Evolutionary conservation across 192 early-diverging fungal genomes (phyloP).

Genomic region (Diversispora epigaea): DNA sequence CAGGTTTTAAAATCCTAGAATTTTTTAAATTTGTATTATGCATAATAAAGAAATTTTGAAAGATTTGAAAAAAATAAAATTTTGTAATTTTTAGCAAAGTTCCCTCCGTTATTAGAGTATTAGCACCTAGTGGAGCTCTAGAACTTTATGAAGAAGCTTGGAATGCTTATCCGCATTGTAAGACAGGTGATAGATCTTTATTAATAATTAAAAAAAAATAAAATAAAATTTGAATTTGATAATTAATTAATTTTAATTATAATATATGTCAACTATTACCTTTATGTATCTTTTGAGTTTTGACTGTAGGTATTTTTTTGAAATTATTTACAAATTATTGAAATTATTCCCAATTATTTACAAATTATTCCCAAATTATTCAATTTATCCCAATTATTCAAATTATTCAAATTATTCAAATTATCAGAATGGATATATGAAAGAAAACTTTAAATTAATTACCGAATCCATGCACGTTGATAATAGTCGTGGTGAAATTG

Average conservation of each 20-base stretch:
- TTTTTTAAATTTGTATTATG: background rate
- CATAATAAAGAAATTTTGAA: background rate
- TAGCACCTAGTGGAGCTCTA: constrained; percentile 65
- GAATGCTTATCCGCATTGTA: constrained; percentile 75
- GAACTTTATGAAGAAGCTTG: constrained; percentile 78
- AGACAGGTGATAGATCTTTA: constrained; percentile 38
- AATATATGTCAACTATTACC: background rate
- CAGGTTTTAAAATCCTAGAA: constrained; percentile 7
- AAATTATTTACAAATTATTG: background rate
- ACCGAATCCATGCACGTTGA: constrained; percentile 74
- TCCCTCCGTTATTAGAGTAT: constrained; percentile 57
- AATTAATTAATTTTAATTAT: no score
- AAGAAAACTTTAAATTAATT: constrained; percentile 67
- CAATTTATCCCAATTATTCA: constrained; percentile 1
- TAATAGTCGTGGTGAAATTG: constrained; percentile 64
- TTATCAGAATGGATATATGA: constrained; percentile 63
- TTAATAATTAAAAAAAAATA: background rate
- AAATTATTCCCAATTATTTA: constrained; percentile 7
- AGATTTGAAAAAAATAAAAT: background rate
- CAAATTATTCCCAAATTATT: constrained; percentile 8
- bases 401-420: background rate
- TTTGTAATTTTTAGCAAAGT: constrained; percentile 50
- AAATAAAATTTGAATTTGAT: background rate
- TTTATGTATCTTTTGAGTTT: background rate
- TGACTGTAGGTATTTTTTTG: constrained; percentile 14